These are phyloP conservation scores for Aspergillus niger DNA, from an alignment of 2,329 filamentous ascomycete species.

Conservation along the genomic window DNA sequence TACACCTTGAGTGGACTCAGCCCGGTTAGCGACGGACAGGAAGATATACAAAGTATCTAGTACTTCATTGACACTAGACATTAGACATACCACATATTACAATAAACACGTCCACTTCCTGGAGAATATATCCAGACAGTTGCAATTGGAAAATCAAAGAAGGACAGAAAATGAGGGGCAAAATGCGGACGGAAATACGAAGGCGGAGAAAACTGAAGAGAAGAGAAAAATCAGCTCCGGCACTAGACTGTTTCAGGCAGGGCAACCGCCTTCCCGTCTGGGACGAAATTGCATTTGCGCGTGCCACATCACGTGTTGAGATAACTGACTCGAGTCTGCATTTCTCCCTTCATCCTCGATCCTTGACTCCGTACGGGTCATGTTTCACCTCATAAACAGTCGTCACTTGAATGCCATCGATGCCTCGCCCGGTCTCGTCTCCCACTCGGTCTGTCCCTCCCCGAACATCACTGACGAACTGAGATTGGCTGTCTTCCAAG, in stretches of 20 bases:
- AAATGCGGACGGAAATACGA: background rate
- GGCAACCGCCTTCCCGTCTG: background rate
- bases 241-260: background rate
- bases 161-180: no score
- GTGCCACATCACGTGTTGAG: background rate
- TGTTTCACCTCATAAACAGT: constrained; percentile 23
- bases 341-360: background rate
- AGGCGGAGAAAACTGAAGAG: background rate
- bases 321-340: background rate
- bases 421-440: constrained; percentile 12
- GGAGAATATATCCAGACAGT: no score
- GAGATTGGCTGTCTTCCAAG: constrained; percentile 4
- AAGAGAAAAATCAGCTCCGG: background rate
- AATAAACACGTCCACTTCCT: no score
- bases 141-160: no score
- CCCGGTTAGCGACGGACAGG: no score
- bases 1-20: no score
- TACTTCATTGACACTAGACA: no score
- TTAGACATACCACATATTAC: no score
- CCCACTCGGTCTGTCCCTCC: constrained; percentile 13
- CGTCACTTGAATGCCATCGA: constrained; percentile 23
- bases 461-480: constrained; percentile 4
- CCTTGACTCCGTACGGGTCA: background rate
- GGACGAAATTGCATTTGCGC: background rate
- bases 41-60: no score